Conservation (phyloP, 164 flowering plant genomes). For the Cinnamomum chago region DNA sequence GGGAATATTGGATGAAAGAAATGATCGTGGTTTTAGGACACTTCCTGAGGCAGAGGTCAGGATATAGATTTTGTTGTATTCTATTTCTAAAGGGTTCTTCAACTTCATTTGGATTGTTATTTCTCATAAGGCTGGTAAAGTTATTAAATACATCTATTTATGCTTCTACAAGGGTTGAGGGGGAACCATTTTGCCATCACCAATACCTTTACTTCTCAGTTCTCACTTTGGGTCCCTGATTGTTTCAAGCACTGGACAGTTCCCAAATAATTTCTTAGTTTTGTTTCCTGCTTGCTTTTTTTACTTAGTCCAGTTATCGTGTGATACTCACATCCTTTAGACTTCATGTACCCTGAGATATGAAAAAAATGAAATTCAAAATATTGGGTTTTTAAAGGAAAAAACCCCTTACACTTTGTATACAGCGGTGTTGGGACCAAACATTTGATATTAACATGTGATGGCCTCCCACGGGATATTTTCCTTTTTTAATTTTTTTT, state of each 20-base stretch:
- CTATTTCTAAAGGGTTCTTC: not conserved
- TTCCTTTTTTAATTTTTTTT: too few species aligned
- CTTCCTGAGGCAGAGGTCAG: slow-evolving; percentile 96
- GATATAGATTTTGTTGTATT: not conserved
- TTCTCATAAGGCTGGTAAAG: not conserved
- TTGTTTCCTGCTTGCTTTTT: not conserved
- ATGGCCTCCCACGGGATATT: too few species aligned
- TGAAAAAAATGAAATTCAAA: too few species aligned
- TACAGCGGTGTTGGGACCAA: too few species aligned
- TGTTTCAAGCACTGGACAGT: not conserved
- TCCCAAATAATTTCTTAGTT: not conserved
- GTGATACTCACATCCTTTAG: too few species aligned
- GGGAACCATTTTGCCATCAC: not conserved
- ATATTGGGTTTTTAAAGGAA: too few species aligned
- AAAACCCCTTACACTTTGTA: too few species aligned
- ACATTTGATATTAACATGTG: too few species aligned
- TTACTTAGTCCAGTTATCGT: too few species aligned
- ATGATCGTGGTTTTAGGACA: slow-evolving; percentile 81
- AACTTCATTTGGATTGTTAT: too few species aligned
- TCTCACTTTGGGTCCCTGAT: not conserved
- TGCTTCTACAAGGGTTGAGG: not conserved
- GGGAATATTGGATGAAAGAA: slow-evolving; percentile 93
- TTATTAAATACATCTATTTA: not conserved
- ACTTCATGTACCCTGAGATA: too few species aligned
- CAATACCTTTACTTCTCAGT: not conserved